Evolutionary conservation across 208 protist species (phyloP), one percentile per base, ranked within the genome.

Genomic region (Pavlovales sp.): DNA sequence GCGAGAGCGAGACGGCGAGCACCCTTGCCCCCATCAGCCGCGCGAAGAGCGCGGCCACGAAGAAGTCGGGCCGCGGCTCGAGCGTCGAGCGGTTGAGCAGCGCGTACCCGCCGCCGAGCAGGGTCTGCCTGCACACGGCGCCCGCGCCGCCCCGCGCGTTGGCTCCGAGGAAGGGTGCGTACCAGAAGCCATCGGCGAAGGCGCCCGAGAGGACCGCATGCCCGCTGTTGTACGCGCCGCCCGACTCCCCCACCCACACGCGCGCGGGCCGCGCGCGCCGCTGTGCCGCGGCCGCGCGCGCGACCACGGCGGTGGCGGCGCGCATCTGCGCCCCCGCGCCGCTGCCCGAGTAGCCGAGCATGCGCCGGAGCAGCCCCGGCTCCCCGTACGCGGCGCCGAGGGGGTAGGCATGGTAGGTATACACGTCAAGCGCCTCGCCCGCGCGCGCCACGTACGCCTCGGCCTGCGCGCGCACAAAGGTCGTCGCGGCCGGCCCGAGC

Each of bases 161-260:
- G 18, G 8, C 38, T 37, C 67, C 83, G n/a, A 87, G 38, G 18
- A 87, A 39, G 38, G 76, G 57, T 8, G 39, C 36, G 41, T 20
- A 87, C 83, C 83, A 87, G 39, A 87, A 87, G 32, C 38, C 2
- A 18, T 37, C 37, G 28, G 20, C 67, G 71, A 87, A 79, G 2
- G 38, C 2, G 71, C 76, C 71, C 18, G 67, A 66, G 14, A 87
- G 22, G 4, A 37, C 67, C 10, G 26, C 11, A 14, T 79, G 47
- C 14, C 83, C 83, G 8, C 67, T 79, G 41, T 87, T 87, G 83
- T 87, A 87, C 83, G 83, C 83, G 67, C 83, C 83, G 28, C 79
- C 79, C 30, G 41, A 32, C 44, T 84, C 79, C 26, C 36, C 41
- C 40, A 84, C 32, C 79, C 79, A 84, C 8, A 84, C 57, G 79